Base-by-base conservation (phyloP, 192 early-diverging fungal genomes). In the Coemansia erecta region DNA sequence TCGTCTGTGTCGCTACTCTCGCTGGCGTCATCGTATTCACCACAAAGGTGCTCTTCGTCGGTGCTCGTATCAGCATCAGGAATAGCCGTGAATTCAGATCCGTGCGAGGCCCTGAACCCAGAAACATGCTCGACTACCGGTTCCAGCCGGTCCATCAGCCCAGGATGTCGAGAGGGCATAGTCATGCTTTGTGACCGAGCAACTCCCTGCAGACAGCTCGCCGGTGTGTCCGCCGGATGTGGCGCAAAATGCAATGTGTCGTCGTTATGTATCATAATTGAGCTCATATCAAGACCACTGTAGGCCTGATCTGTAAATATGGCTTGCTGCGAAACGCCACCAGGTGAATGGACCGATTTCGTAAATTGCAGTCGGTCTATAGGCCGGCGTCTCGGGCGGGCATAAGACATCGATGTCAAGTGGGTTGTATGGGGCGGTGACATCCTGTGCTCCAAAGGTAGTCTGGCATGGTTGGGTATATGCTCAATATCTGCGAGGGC, bases 401-500 rank as follows among this genome's bases (percentile, higher is more conserved):
- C 26, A n/a, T 60, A 60, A n/a, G 49, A 60, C 11, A 15, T 60
- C 3, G 58, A 50, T 37, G 58, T 42, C 28, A 47, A 60, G 44
- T 60, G 49, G 24, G 49, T n/a, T 14, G 46, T 49, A 24, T 60
- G 58, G 10, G 35, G 35, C 26, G 58, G 47, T 1, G 46, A 40
- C 17, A 7, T 37, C 10, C 22, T 21, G 47, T 50, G 31, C 46
- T 60, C 22, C 10, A 11, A 10, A 7, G 21, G 21, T 17, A 24
- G 37, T 14, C 13, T 14, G 6, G 24, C 13, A 11, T 26, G 46
- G 13, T 55, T 56, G 8, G 71, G 44, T 24, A 63, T 6, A 43
- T 49, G 42, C n/a, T 46, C 69, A 18, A 52, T 60, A 11, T 68
- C 69, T n/a, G 69, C 75, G 26, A 78, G 61, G 11, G 49, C 69